A percentile compares a stretch with the other conserved stretches of the same genome.
These are phyloP conservation scores for Triticum timopheevii DNA, from an alignment of 176 grass and related monocot species.

Conservation along the genomic window DNA sequence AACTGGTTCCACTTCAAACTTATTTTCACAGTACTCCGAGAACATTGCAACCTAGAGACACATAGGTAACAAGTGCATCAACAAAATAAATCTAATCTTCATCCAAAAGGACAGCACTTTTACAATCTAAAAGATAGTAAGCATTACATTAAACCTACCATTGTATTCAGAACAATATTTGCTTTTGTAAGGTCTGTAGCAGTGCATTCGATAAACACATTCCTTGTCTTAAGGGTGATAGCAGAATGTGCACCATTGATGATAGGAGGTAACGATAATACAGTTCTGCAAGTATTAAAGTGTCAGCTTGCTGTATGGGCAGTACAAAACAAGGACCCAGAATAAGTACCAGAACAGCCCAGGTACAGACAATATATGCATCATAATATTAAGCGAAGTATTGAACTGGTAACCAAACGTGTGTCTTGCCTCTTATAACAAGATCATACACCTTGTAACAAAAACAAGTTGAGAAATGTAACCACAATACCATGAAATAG, in stretches of 20 bases:
- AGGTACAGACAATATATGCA: conserved; percentile 5
- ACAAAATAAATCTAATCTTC: conserved; percentile 25
- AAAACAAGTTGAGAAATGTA: background rate
- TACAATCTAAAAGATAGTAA: conserved; percentile 15
- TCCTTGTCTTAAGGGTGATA: conserved; percentile 74
- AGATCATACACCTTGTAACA: background rate
- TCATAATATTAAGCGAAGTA: background rate
- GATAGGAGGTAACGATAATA: conserved; percentile 87
- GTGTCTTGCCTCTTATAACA: conserved; percentile 4
- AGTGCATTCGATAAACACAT: conserved; percentile 96
- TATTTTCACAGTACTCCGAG: conserved; percentile 82
- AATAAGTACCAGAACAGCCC: background rate
- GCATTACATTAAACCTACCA: conserved; percentile 52
- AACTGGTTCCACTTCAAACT: conserved; percentile 95
- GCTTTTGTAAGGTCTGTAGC: conserved; percentile 96
- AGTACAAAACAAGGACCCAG: background rate
- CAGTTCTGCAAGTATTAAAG: conserved; percentile 61
- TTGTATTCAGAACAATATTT: conserved; percentile 96
- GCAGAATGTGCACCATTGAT: conserved; percentile 97
- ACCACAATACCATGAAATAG: background rate
- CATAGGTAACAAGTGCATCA: conserved; percentile 28
- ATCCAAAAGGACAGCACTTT: background rate
- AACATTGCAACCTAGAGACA: conserved; percentile 84
- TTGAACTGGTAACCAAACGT: conserved; percentile 10
- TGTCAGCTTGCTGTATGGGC: background rate